Evolutionary conservation across 169 alveolate genomes (phyloP).

Genomic region (Plasmodium coatneyi): DNA sequence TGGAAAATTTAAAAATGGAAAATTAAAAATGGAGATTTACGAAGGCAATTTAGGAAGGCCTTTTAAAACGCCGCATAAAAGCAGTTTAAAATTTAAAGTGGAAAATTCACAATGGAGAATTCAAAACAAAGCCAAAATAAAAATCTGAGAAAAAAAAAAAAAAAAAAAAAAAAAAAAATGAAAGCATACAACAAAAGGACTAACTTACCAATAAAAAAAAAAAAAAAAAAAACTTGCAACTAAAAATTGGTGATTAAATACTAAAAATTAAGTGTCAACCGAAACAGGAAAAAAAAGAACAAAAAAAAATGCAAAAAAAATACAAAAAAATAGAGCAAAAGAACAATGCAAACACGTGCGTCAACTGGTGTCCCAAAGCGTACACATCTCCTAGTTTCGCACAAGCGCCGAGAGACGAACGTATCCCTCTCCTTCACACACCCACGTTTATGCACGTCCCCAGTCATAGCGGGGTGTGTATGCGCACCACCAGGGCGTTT

Average conservation of each 20-base stretch:
- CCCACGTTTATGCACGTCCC: not conserved
- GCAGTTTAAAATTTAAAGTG: not conserved
- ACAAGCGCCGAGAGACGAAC: not conserved
- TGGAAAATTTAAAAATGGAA: not conserved
- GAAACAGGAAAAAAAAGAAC: not conserved
- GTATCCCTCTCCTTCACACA: not conserved
- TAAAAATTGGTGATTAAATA: not conserved
- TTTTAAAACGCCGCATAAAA: not conserved
- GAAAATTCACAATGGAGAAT: not conserved
- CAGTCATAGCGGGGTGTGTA: not conserved
- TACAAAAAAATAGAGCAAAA: not conserved
- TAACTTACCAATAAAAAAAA: not conserved
- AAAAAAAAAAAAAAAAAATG: not conserved
- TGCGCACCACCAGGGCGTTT: not conserved
- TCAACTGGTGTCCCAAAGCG: not conserved
- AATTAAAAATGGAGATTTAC: not conserved
- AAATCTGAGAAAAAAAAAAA: not conserved
- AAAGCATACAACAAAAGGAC: not conserved
- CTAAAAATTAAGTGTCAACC: not conserved
- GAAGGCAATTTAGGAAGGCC: not conserved
- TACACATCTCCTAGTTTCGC: not conserved
- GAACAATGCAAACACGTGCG: not conserved
- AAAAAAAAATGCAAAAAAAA: too few species aligned
- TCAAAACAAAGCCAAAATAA: not conserved
- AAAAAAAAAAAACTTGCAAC: not conserved